phyloP scores from a whole-genome alignment of 2,329 filamentous ascomycete genomes.

The Pseudocercospora crystallina region DNA sequence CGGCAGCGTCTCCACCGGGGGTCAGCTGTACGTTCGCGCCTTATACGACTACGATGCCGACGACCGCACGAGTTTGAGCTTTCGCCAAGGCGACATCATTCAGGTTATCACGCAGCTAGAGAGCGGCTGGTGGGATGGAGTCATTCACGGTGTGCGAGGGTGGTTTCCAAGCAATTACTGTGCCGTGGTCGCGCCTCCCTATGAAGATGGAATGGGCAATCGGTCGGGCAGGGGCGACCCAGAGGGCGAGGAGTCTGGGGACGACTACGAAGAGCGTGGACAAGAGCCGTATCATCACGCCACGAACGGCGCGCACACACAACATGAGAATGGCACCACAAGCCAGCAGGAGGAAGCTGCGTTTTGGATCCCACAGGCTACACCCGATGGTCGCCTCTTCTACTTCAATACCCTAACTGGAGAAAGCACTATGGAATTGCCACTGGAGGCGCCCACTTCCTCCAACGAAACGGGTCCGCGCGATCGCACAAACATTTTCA shows the following conservation, averaged over 20 bases:
- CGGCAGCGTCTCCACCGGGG: slow-evolving; percentile 51
- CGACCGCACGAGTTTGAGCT: slow-evolving; percentile 93
- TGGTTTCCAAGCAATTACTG: slow-evolving; percentile 99
- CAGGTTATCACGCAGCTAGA: slow-evolving; percentile 98
- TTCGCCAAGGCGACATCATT: slow-evolving; percentile 94
- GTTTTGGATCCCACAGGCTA: slow-evolving; percentile 98
- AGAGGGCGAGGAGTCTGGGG: slow-evolving; percentile 59
- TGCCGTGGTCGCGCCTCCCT: slow-evolving; percentile 74
- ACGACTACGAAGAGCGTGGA: slow-evolving; percentile 57
- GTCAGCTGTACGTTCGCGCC: slow-evolving; percentile 82
- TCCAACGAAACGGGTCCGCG: slow-evolving; percentile 79
- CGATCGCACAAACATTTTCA: slow-evolving; percentile 82
- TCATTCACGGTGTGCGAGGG: slow-evolving; percentile 92
- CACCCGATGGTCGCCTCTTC: slow-evolving; percentile 85
- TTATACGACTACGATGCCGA: slow-evolving; percentile 98
- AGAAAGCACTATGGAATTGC: slow-evolving; percentile 90
- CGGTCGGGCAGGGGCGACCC: slow-evolving; percentile 53
- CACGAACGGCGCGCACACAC: slow-evolving; percentile 36
- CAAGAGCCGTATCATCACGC: slow-evolving; percentile 38
- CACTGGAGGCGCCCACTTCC: slow-evolving; percentile 83
- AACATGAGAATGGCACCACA: slow-evolving; percentile 63
- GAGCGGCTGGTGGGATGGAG: slow-evolving; percentile 99
- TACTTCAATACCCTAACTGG: slow-evolving; percentile 99
- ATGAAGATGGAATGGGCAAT: slow-evolving; percentile 66
- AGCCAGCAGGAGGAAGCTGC: slow-evolving; percentile 80